These are phyloP conservation scores for Pichia nanzhaoensis DNA, from an alignment of 805 yeast species.

Conservation along the genomic window DNA sequence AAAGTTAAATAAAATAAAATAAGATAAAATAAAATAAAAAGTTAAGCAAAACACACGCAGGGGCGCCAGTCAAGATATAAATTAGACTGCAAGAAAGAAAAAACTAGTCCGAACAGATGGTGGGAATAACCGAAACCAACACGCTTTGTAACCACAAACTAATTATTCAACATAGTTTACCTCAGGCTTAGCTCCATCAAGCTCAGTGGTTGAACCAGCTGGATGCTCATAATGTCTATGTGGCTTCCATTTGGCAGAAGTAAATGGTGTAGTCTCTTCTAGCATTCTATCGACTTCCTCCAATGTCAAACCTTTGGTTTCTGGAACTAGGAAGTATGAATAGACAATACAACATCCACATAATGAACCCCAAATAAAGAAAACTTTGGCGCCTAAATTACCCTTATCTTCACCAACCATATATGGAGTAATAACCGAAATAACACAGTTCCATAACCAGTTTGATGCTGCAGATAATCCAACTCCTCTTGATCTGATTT, in stretches of 20 bases:
- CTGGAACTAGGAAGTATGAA: slow-evolving; percentile 66
- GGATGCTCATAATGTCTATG: slow-evolving; percentile 13
- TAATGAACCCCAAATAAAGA: slow-evolving; percentile 64
- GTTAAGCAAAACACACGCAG: too few relatives aligned
- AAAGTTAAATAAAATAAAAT: too few relatives aligned
- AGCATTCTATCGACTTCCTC: slow-evolving; percentile 64
- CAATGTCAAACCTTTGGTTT: slow-evolving; percentile 74
- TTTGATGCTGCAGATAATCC: slow-evolving; percentile 68
- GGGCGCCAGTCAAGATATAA: too few relatives aligned
- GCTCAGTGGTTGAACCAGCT: too few relatives aligned
- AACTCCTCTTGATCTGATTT: slow-evolving; percentile 67
- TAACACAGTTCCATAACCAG: slow-evolving; percentile 72
- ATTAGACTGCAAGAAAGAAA: too few relatives aligned
- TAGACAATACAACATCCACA: slow-evolving; percentile 46
- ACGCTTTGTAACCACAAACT: too few relatives aligned
- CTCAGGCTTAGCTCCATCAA: too few relatives aligned
- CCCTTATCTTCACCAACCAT: slow-evolving; percentile 59
- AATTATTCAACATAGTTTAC: too few relatives aligned
- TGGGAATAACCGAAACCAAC: too few relatives aligned
- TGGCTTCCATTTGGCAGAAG: slow-evolving; percentile 32
- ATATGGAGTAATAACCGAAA: slow-evolving; percentile 69
- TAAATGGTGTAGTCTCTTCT: slow-evolving; percentile 30
- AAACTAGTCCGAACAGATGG: too few relatives aligned
- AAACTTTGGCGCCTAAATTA: slow-evolving; percentile 56
- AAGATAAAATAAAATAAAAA: too few relatives aligned